Conservation (phyloP, 306 rosid species). For the Cucurbita pepo region DNA sequence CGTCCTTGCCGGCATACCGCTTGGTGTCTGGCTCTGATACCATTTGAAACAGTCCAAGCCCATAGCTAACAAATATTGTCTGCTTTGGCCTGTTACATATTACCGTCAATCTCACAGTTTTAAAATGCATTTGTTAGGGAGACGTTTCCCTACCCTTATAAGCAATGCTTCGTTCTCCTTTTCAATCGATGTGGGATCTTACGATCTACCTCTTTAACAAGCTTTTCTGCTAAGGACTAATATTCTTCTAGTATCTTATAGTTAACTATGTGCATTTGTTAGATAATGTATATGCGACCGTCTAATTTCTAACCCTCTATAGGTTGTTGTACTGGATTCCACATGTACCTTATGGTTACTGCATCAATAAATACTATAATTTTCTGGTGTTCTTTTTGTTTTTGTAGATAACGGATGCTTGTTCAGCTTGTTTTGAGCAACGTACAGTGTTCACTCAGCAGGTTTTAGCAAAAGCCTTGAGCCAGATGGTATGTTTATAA, state of each 20-base stretch:
- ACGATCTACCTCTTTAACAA: neutral
- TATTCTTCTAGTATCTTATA: neutral
- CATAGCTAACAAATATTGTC: too few relatives aligned
- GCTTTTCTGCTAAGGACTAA: neutral
- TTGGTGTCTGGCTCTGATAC: too few relatives aligned
- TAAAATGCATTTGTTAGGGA: too few relatives aligned
- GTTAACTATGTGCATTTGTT: neutral
- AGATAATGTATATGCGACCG: neutral
- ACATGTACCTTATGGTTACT: neutral
- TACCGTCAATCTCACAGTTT: too few relatives aligned
- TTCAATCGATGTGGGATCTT: too few relatives aligned
- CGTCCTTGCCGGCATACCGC: too few relatives aligned
- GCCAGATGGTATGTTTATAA: constrained; percentile 52
- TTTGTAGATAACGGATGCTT: constrained; percentile 82
- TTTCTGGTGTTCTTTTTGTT: constrained; percentile 2
- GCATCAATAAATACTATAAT: neutral
- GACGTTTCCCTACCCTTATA: too few relatives aligned
- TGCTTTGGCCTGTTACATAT: too few relatives aligned
- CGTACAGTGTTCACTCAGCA: constrained; percentile 96
- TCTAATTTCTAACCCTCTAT: neutral
- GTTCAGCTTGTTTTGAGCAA: constrained; percentile 98
- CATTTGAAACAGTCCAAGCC: too few relatives aligned
- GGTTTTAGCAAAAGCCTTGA: constrained; percentile 93
- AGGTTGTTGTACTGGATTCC: neutral
- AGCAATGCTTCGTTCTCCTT: too few relatives aligned